Evolutionary conservation across 768 basidiomycete species (phyloP).

Genomic region (Amanita inopinata): DNA sequence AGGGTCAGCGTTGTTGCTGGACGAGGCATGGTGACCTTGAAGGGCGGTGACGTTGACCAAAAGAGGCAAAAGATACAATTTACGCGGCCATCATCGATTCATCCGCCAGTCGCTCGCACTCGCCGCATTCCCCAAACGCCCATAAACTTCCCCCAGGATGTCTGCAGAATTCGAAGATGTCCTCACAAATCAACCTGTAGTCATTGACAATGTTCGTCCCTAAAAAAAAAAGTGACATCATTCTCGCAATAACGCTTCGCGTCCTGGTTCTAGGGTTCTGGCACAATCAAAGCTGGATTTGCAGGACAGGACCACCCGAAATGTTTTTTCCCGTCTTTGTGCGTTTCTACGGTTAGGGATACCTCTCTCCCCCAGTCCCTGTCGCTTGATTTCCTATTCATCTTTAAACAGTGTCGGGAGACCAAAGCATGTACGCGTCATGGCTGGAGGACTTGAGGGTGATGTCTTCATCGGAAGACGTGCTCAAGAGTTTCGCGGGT

Average conservation of each 20-base stretch:
- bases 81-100: conserved; percentile 14
- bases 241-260: conserved; percentile 15
- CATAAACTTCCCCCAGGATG: conserved; percentile 31
- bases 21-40: conserved; percentile 15
- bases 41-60: conserved; percentile 12
- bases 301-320: conserved; percentile 98
- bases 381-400: conserved; percentile 15
- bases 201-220: conserved; percentile 88
- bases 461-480: conserved; percentile 93
- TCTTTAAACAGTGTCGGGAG: conserved; percentile 65
- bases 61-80: conserved; percentile 2
- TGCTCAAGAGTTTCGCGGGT: conserved; percentile 91
- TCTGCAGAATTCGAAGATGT: conserved; percentile 86
- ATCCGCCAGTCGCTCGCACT: conserved; percentile 11
- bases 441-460: conserved; percentile 95
- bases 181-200: conserved; percentile 96
- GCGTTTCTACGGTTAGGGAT: conserved; percentile 37
- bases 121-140: conserved; percentile 9
- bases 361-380: conserved; percentile 17
- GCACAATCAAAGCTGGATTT: conserved; percentile 98
- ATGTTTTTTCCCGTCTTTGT: conserved; percentile 99
- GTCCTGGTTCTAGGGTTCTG: conserved; percentile 68
- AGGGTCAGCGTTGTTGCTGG: conserved; percentile 11
- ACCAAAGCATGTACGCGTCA: conserved; percentile 95
- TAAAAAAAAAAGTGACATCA: conserved; percentile 9